Evolutionary conservation across 1,284 basidiomycete species (phyloP).

Genomic region (Anthracocystis setariae): DNA sequence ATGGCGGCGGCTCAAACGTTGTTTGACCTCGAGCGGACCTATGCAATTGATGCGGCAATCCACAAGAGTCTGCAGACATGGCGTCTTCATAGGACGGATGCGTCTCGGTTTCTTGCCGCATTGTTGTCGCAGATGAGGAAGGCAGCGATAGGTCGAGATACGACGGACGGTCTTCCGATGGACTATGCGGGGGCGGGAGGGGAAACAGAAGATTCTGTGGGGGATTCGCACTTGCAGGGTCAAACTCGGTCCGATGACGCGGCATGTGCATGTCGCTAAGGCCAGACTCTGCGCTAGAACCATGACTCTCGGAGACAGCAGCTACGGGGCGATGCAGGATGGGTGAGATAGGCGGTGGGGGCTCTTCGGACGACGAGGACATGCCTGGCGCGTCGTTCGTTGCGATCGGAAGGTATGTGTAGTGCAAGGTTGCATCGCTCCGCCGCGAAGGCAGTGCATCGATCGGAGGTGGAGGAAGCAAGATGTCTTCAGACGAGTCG

Average conservation of each 20-base stretch:
- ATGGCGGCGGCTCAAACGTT: conserved; percentile 32
- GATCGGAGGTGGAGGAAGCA: conserved; percentile 34
- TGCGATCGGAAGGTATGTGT: conserved; percentile 1
- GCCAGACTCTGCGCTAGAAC: neutral
- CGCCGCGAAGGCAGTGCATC: conserved; percentile 4
- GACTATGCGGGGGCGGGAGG: conserved; percentile 4
- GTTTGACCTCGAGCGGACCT: neutral
- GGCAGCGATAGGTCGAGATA: conserved; percentile 1
- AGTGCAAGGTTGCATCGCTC: neutral
- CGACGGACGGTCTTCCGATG: neutral
- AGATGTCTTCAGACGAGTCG: conserved; percentile 1
- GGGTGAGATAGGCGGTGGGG: conserved; percentile 27
- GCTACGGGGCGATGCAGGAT: conserved; percentile 4
- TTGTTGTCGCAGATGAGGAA: conserved; percentile 1
- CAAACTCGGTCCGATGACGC: neutral
- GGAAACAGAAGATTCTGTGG: neutral
- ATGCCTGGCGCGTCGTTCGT: neutral
- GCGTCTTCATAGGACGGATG: conserved; percentile 40
- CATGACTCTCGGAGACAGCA: neutral
- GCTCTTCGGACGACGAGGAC: conserved; percentile 10
- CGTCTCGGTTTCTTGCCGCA: conserved; percentile 4
- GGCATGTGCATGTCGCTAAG: conserved; percentile 1
- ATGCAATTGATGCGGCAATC: neutral
- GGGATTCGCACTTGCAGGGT: neutral
- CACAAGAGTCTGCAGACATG: conserved; percentile 8